Evolutionary conservation across 176 grass and related monocot species (phyloP).

Genomic region (Triticum timopheevii): DNA sequence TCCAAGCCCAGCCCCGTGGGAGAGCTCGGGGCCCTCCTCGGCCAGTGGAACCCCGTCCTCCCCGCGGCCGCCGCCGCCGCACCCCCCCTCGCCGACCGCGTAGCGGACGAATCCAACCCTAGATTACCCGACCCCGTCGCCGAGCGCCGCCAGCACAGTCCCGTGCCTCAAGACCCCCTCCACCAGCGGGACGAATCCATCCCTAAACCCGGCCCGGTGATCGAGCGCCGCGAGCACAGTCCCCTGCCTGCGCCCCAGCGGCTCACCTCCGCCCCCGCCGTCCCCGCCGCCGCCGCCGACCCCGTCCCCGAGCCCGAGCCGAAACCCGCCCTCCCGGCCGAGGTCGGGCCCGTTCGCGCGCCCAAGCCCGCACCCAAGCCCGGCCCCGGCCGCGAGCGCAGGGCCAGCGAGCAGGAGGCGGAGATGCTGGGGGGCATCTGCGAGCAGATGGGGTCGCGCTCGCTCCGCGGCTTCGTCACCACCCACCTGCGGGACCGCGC

Average conservation of each 20-base stretch:
- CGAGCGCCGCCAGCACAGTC: not conserved
- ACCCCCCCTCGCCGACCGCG: not conserved
- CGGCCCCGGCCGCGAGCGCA: not conserved
- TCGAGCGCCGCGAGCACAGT: not conserved
- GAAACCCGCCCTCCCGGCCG: not conserved
- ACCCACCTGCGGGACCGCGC: slow-evolving; percentile 23
- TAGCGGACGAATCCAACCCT: not conserved
- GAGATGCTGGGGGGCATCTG: slow-evolving; percentile 30
- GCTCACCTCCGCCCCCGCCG: slow-evolving; percentile 2
- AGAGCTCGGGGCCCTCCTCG: slow-evolving; percentile 6
- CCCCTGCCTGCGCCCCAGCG: not conserved
- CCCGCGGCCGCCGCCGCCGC: not conserved
- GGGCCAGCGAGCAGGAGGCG: not conserved
- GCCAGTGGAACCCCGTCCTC: slow-evolving; percentile 17
- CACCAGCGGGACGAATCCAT: slow-evolving; percentile 31
- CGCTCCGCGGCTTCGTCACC: slow-evolving; percentile 44
- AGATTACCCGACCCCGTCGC: not conserved
- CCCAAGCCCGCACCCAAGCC: not conserved
- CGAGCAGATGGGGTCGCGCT: slow-evolving; percentile 30
- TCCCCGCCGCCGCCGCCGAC: slow-evolving; percentile 3
- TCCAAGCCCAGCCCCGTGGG: not conserved
- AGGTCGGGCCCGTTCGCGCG: not conserved
- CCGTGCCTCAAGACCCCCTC: not conserved
- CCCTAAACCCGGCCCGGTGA: not conserved
- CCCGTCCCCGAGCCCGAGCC: not conserved